Evolutionary conservation across 768 basidiomycete genomes (phyloP), one percentile per base, ranked within the genome.

Genomic region (Suillus subluteus): DNA sequence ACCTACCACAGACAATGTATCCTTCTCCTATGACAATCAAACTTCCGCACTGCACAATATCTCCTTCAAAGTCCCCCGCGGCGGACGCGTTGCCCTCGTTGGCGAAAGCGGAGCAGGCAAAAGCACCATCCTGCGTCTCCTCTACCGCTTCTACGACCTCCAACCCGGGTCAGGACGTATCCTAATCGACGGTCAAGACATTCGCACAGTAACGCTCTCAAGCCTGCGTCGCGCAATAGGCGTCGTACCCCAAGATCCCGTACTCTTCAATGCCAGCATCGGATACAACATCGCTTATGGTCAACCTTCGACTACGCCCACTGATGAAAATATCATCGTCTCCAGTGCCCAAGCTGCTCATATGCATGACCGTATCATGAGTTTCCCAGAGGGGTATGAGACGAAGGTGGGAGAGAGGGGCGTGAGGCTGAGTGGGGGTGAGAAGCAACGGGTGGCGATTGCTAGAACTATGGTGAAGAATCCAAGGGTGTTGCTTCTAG

Each of bases 111-210:
- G 93, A 1, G 82, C 91, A 3, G 90, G 94, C 15, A 96, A 95
- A 77, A 92, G 90, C 12, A 92, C 94, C 0, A 88, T 95, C 64
- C 78, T 95, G 61, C 90, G 94, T n/a, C 82, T 96, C 37, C 82
- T 99, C 18, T 98, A 94, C 78, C 86, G 96, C 26, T 95, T 99
- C 80, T 98, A 98, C 75, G 96, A 98, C 72, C 82, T 96, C 16
- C 83, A 86, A 21, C 86, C 88, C 63, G 95, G 95, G 40, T 85
- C 91, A 67, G 91, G 91, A 16, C 81, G 90, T 48, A 95, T 97
- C 70, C 78, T 88, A 56, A 88, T 97, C 67, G 95, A 98, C 71
- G 94, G 91, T 6, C 85, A 92, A 72, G 93, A 98, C 71, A 92
- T 98, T 64, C 88, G 91, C 41, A 88, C 96, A 66, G 87, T 98